phyloP scores from a whole-genome alignment of 768 basidiomycete genomes.

The Gymnopilus junonius region DNA sequence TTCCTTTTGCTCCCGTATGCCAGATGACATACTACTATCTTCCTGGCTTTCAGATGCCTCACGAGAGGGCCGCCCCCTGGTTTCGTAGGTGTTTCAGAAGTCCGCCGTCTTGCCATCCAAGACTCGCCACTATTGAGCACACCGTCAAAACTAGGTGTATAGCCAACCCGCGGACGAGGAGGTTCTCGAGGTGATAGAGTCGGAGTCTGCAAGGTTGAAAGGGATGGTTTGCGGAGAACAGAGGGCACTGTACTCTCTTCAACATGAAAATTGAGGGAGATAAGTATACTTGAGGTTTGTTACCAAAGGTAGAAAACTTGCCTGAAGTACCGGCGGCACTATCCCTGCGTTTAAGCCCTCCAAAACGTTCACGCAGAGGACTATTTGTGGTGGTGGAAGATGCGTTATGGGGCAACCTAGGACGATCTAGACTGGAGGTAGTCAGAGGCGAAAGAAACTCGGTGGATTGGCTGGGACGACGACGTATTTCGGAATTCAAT shows the following conservation, averaged over 20 bases:
- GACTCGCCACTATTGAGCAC: constrained; percentile 69
- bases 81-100: constrained; percentile 60
- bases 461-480: constrained; percentile 69
- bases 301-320: constrained; percentile 30
- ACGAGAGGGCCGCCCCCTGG: constrained; percentile 36
- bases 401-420: constrained; percentile 56
- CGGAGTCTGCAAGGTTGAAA: constrained; percentile 64
- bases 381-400: constrained; percentile 49
- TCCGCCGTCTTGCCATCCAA: constrained; percentile 67
- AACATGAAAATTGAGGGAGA: constrained; percentile 8
- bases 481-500: constrained; percentile 87
- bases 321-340: constrained; percentile 53
- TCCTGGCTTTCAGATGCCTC: constrained; percentile 44
- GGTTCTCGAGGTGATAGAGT: constrained; percentile 62
- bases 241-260: constrained; percentile 62
- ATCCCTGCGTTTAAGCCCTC: constrained; percentile 67
- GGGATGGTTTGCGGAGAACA: constrained; percentile 69
- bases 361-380: constrained; percentile 72
- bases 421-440: constrained; percentile 58
- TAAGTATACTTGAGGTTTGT: neutral
- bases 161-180: constrained; percentile 67
- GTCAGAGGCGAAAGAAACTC: constrained; percentile 69
- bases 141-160: constrained; percentile 72
- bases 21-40: constrained; percentile 41
- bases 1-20: constrained; percentile 69